A percentile compares a stretch with the other conserved stretches of the same genome.
These are phyloP conservation scores for Cadophora malorum DNA, from an alignment of 2,329 filamentous ascomycete species.

Conservation along the genomic window DNA sequence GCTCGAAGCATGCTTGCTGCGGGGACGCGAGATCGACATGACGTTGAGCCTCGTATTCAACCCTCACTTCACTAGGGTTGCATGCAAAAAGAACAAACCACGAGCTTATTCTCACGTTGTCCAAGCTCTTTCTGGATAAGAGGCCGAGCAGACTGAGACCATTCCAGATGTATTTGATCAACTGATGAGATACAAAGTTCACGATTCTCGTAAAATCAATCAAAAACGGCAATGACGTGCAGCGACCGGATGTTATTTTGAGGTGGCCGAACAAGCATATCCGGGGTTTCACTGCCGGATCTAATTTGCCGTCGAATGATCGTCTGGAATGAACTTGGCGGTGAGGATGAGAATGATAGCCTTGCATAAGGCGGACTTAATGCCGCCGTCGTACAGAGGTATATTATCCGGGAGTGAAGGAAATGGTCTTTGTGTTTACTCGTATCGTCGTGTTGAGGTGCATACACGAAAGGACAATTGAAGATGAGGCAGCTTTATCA, in stretches of 20 bases:
- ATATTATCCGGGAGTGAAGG: not conserved
- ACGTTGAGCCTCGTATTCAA: constrained; percentile 19
- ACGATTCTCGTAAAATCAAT: constrained; percentile 19
- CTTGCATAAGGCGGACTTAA: constrained; percentile 10
- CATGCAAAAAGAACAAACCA: not conserved
- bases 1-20: constrained; percentile 5
- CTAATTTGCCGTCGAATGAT: constrained; percentile 11
- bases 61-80: not conserved
- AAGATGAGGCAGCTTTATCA: not conserved
- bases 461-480: constrained; percentile 3
- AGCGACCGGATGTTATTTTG: constrained; percentile 1
- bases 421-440: not conserved
- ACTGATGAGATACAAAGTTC: constrained; percentile 6
- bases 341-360: constrained; percentile 6
- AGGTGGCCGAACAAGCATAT: constrained; percentile 9
- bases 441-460: not conserved
- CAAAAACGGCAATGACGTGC: constrained; percentile 14
- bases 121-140: constrained; percentile 3
- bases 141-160: constrained; percentile 4
- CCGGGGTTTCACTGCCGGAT: constrained; percentile 3
- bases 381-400: constrained; percentile 1
- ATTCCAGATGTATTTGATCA: not conserved
- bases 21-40: constrained; percentile 19
- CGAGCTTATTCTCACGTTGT: not conserved
- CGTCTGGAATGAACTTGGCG: not conserved